Base-by-base conservation (phyloP, 768 basidiomycete species). In the Brasilioporus rufonigricans region DNA sequence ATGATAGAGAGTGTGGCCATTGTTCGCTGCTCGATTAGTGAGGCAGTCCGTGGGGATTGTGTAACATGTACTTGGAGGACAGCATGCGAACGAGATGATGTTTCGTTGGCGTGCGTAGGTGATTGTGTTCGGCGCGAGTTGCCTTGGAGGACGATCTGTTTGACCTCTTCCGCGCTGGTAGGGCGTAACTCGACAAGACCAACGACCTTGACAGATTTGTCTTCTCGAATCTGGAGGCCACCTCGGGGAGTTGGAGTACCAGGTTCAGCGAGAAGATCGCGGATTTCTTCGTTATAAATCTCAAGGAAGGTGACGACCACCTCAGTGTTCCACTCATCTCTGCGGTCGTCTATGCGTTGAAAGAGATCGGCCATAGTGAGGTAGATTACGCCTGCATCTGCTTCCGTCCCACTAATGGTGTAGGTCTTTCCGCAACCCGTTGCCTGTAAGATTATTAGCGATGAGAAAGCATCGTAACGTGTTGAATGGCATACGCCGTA, bases 361-460 rank as follows among this genome's bases (percentile, higher is more conserved):
- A 98, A 99, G 59, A 99, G 84, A 72, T 98, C 96, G 41, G 91
- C 85, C 95, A 98, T 98, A 19, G 94, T 93, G 55, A 93, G 80
- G 73, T 98, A 94, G 70, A 98, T 97, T 64, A 97, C 86, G 29
- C 97, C 97, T 18, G 92, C 93, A 69, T 96, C 89, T 21, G 71
- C 68, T 43, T 89, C 87, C 35, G 90, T 88, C 53, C 96, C 96
- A 64, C 93, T 97, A 71, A 99, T 98, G 19, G 97, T 99, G 72
- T 98, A 95, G 5, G 97, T 99, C 74, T 99, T 99, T 60, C 97
- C 97, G 69, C 97, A 98, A n/a, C 97, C 97, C n/a, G 97, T 98
- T 23, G 97, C 97, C 97, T 98, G 65, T 19, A 40, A 53, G 41
- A 57, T 49, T 45, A 60, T 65, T 50, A 47, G 59, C 44, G 27